Base-by-base conservation (phyloP, 1,284 basidiomycete species). In the Pseudozyma flocculosa region DNA sequence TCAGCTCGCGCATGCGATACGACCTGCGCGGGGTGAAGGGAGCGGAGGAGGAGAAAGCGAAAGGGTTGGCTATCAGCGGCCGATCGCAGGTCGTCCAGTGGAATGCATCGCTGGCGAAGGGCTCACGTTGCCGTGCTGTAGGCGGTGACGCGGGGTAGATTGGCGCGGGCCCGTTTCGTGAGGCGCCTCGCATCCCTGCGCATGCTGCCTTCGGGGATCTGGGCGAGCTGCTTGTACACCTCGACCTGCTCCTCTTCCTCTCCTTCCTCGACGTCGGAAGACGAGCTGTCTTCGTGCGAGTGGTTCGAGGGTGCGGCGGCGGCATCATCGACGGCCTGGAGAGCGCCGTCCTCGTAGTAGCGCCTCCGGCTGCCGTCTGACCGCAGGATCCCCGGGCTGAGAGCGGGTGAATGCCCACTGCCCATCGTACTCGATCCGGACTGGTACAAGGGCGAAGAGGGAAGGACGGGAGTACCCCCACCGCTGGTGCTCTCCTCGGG, bases 131-230 rank as follows among this genome's bases (percentile, higher is more conserved):
- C 90, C 15, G 92, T 96, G 50, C 91, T 90, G 80, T 95, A 96
- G 2, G 92, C 92, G 4, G 92, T 95, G 18, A 94, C 92, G 65
- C 93, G 82, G n/a, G 93, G 92, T 29, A 96, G 79, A 39, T 88
- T 90, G 68, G 92, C 92, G 32, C 92, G 92, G 73, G 93, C 93
- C 79, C 89, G 90, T 80, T 94, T 93, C 0, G 92, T 96, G 60
- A 96, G 80, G 54, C 84, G 85, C 55, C 91, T 80, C 0, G 93
- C 93, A 82, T 96, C 92, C 56, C 91, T 83, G 43, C 92, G 84
- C 30, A 93, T 93, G 36, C 90, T 92, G 2, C 93, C 93, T 43
- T 92, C 91, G 2, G 93, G 93, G 54, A 96, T 97, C 44, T 73
- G 70, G 14, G 61, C 68, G 0, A 77, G 61, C 40, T 65, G 67